phyloP scores from a whole-genome alignment of 768 basidiomycete genomes.

The Ephemerocybe angulata region DNA sequence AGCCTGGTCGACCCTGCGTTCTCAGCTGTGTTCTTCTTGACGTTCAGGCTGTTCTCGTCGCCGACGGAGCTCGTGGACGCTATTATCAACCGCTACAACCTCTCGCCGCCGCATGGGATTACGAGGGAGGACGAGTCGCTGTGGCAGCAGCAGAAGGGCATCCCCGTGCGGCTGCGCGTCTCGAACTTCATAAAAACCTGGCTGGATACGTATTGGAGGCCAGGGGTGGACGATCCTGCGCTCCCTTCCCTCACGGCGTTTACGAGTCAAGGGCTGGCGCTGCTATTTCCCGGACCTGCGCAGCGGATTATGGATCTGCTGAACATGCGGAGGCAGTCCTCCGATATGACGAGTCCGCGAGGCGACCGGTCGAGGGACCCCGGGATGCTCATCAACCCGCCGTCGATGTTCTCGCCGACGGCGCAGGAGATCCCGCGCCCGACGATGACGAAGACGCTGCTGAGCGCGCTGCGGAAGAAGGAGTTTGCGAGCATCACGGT shows the following conservation, averaged over 20 bases:
- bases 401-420: slow-evolving; percentile 28
- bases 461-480: slow-evolving; percentile 62
- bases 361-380: slow-evolving; percentile 69
- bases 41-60: slow-evolving; percentile 87
- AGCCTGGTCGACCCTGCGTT: slow-evolving; percentile 85
- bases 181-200: slow-evolving; percentile 92
- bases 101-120: slow-evolving; percentile 58
- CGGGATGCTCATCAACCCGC: slow-evolving; percentile 69
- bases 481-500: slow-evolving; percentile 61
- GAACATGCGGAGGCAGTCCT: slow-evolving; percentile 47
- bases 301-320: slow-evolving; percentile 72
- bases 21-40: slow-evolving; percentile 88
- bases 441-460: slow-evolving; percentile 75
- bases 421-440: slow-evolving; percentile 80
- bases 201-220: slow-evolving; percentile 88
- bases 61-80: slow-evolving; percentile 73
- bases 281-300: slow-evolving; percentile 64
- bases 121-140: slow-evolving; percentile 57
- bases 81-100: slow-evolving; percentile 79
- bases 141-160: slow-evolving; percentile 86
- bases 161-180: slow-evolving; percentile 86
- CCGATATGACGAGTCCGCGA: slow-evolving; percentile 48
- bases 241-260: slow-evolving; percentile 57
- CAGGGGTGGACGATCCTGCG: slow-evolving; percentile 66
- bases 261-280: slow-evolving; percentile 55